phyloP scores from a whole-genome alignment of 257 asterid genomes.

The Gentiana dahurica region DNA sequence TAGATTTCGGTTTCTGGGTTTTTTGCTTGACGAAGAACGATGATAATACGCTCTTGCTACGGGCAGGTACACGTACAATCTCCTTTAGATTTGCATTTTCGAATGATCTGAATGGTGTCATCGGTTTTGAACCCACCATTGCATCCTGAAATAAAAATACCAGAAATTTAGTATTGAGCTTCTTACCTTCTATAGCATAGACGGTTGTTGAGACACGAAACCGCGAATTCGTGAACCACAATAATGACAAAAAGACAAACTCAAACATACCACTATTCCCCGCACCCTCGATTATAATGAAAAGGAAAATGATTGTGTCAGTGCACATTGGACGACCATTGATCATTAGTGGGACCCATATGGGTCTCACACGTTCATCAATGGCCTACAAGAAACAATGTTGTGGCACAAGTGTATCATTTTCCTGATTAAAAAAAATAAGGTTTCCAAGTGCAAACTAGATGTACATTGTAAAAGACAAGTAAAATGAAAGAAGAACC shows the following conservation, averaged over 20 bases:
- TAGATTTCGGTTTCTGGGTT: slow-evolving; percentile 28
- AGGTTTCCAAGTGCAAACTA: background rate
- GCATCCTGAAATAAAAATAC: slow-evolving; percentile 35
- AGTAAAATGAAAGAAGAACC: no score
- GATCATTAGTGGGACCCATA: no score
- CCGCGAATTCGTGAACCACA: background rate
- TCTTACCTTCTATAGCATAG: background rate
- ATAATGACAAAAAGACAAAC: background rate
- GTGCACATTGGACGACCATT: no score
- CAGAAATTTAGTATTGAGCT: background rate
- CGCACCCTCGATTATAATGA: background rate
- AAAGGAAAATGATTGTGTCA: background rate
- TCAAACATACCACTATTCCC: background rate
- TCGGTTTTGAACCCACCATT: slow-evolving; percentile 37
- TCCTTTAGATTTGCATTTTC: slow-evolving; percentile 32
- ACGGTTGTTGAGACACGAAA: background rate
- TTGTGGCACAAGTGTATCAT: background rate
- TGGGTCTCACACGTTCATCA: no score
- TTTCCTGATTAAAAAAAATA: background rate
- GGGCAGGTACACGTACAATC: slow-evolving; percentile 32
- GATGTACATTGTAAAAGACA: background rate
- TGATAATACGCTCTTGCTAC: slow-evolving; percentile 65
- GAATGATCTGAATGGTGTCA: slow-evolving; percentile 43
- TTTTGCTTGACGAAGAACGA: slow-evolving; percentile 66
- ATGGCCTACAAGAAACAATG: no score